Base-by-base conservation (phyloP, 305 asterid species). In the Solanum hybrid region DNA sequence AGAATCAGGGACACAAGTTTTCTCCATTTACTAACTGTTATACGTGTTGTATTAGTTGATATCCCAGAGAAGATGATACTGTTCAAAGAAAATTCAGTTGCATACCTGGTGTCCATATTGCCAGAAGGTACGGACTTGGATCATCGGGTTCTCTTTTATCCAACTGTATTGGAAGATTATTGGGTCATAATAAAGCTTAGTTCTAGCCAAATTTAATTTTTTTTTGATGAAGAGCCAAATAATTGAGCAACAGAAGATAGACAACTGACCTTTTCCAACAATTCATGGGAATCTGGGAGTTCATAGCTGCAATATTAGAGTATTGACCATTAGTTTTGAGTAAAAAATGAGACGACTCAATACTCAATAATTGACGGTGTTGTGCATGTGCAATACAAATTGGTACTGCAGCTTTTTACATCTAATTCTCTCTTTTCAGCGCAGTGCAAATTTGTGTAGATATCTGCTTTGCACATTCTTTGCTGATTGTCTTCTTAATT, bases 81-180 rank as follows among this genome's bases (percentile, higher is more conserved):
- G 37, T 85, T 51, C 26, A 51, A 82, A 78, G 87, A 77, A 37
- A 74, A 78, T 34, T 61, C 37, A 74, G 71, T 57, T 88, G 90
- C 90, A 33, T 93, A 97, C 99, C 99, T 87, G 99, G 99, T 90
- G 96, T 94, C 99, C 99, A 97, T 92, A 97, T 95, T 79, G 98
- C 98, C 42, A 97, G 94, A 92, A 97, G 98, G 94, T 97, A 96
- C 2, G 99, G 99, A 91, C 97, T 96, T 92, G 99, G 98, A 92
- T 97, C 99, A 94, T 97, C 98, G n/a, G 96, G 94, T 91, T 97
- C 98, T 93, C 98, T 95, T 91, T 93, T 93, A 92, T 97, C 98
- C 97, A 94, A 89, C 99, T 97, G 90, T 87, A 75, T 92, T 89
- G 91, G 75, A 73, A 86, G 87, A 39, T 86, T 86, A 73, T 69